phyloP scores from a whole-genome alignment of 208 protist species.

The Trypanosoma congolense region DNA sequence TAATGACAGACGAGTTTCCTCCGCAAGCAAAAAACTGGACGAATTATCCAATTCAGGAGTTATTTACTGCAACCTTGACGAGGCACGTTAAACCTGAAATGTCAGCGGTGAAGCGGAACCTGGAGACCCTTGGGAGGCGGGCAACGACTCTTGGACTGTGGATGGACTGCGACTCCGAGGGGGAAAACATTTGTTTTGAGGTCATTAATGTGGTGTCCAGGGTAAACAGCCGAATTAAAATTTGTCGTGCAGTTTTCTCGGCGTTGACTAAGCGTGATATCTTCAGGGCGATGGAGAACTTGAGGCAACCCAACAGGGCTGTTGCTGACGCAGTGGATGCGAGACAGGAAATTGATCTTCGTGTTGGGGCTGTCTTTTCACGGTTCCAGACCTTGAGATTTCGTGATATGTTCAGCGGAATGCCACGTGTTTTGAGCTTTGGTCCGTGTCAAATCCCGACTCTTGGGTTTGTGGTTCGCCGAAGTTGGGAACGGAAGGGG shows the following conservation, averaged over 20 bases:
- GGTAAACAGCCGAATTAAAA: conserved; percentile 39
- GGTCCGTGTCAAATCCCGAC: conserved; percentile 96
- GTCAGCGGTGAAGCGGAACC: conserved; percentile 70
- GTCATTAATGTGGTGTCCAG: conserved; percentile 74
- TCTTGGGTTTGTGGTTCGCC: conserved; percentile 89
- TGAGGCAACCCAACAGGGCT: conserved; percentile 80
- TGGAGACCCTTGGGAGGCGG: conserved; percentile 56
- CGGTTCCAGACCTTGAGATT: conserved; percentile 89
- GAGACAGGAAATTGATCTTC: conserved; percentile 94
- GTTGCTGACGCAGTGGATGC: conserved; percentile 93
- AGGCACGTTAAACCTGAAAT: conserved; percentile 76
- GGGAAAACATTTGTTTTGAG: conserved; percentile 98
- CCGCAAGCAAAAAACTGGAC: conserved; percentile 80
- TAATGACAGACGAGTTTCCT: conserved; percentile 93
- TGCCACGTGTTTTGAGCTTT: conserved; percentile 83
- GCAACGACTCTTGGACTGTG: conserved; percentile 88
- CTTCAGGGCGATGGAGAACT: conserved; percentile 65
- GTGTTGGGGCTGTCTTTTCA: conserved; percentile 94
- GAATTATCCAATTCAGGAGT: conserved; percentile 69
- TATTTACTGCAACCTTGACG: conserved; percentile 88
- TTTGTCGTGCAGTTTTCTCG: conserved; percentile 90
- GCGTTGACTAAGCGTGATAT: conserved; percentile 86
- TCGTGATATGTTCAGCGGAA: conserved; percentile 59
- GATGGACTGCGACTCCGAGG: conserved; percentile 96
- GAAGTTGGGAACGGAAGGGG: conserved; percentile 78